These are phyloP conservation scores for Aspergillus costaricaensis DNA, from an alignment of 2,329 filamentous ascomycete species.

Conservation along the genomic window DNA sequence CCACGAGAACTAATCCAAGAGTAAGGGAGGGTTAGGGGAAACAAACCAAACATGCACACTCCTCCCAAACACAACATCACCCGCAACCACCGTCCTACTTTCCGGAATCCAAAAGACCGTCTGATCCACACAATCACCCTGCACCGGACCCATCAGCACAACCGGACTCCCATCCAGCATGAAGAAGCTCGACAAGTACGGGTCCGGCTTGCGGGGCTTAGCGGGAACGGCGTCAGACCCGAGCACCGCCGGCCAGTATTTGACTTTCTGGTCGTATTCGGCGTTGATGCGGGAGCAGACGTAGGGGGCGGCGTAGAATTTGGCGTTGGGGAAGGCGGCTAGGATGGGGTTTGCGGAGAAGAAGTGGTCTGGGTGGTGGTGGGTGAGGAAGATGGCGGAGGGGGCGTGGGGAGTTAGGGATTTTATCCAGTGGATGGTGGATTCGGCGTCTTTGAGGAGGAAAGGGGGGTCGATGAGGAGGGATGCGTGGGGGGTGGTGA, in stretches of 20 bases:
- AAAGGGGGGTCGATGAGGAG: slow-evolving; percentile 37
- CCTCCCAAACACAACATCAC: slow-evolving; percentile 34
- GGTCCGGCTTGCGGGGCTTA: slow-evolving; percentile 28
- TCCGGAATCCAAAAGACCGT: slow-evolving; percentile 34
- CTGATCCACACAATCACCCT: slow-evolving; percentile 35
- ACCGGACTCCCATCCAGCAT: slow-evolving; percentile 30
- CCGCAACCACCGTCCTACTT: slow-evolving; percentile 30
- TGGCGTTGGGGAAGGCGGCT: slow-evolving; percentile 27
- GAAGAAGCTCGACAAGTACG: slow-evolving; percentile 33
- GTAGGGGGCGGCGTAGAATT: slow-evolving; percentile 26
- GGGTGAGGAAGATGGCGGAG: slow-evolving; percentile 36
- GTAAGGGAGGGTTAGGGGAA: not conserved
- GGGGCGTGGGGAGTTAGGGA: slow-evolving; percentile 26
- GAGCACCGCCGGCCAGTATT: slow-evolving; percentile 33
- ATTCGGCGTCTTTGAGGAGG: slow-evolving; percentile 32
- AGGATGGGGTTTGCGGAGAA: slow-evolving; percentile 36
- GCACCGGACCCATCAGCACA: slow-evolving; percentile 32
- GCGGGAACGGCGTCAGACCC: slow-evolving; percentile 32
- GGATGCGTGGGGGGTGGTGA: slow-evolving; percentile 16
- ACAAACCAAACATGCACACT: slow-evolving; percentile 35
- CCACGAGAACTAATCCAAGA: too few species aligned
- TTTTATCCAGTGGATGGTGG: slow-evolving; percentile 32
- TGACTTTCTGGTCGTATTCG: slow-evolving; percentile 38
- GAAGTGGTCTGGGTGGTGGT: slow-evolving; percentile 41
- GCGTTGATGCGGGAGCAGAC: slow-evolving; percentile 36